phyloP scores from a whole-genome alignment of 139 green algal genomes.

The Chlorella sp. region DNA sequence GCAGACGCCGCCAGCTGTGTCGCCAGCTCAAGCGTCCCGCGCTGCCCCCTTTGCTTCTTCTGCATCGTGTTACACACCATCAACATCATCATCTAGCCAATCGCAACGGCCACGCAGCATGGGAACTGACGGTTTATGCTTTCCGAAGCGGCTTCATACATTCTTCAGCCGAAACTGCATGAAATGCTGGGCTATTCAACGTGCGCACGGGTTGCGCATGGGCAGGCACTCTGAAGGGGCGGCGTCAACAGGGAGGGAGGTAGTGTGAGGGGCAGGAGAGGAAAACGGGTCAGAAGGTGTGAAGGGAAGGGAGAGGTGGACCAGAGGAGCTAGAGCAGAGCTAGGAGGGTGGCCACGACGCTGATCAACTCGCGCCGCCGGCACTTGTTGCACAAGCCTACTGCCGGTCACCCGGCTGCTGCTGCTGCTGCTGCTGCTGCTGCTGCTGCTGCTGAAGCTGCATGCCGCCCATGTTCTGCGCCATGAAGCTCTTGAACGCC shows the following conservation, averaged over 20 bases:
- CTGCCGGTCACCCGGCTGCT: background rate
- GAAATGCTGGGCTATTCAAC: background rate
- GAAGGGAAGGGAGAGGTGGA: background rate
- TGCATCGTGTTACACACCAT: too few relatives aligned
- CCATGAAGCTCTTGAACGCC: conserved; percentile 43
- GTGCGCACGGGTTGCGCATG: too few relatives aligned
- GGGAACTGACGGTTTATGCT: background rate
- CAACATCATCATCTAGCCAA: too few relatives aligned
- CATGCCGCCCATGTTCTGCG: background rate
- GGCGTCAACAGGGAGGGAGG: background rate
- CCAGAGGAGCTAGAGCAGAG: background rate
- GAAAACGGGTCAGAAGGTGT: background rate
- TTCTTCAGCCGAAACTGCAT: background rate
- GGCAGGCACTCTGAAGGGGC: background rate
- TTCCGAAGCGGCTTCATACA: background rate
- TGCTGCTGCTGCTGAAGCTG: conserved; percentile 17
- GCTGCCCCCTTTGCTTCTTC: too few relatives aligned
- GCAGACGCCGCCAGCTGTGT: too few relatives aligned
- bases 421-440: conserved; percentile 19
- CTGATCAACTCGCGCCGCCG: background rate
- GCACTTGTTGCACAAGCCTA: too few relatives aligned
- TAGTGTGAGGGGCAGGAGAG: background rate
- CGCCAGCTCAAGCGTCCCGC: too few relatives aligned
- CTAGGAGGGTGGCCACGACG: background rate
- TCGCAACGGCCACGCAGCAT: background rate